Evolutionary conservation across 345 rosid species (phyloP).

Genomic region (Arabidopsis suecica): DNA sequence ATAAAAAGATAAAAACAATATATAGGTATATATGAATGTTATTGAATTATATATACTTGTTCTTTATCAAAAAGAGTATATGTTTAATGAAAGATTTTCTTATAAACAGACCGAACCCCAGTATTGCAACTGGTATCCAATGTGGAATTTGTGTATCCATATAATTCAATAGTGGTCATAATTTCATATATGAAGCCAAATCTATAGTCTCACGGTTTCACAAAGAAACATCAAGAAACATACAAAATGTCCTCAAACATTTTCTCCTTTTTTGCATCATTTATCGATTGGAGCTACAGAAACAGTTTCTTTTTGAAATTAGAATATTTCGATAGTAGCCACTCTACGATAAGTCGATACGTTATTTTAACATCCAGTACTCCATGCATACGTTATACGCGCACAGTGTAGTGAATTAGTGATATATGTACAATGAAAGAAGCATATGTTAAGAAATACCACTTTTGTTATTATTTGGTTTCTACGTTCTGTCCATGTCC

Average conservation of each 20-base stretch:
- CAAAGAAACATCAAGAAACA: slow-evolving; percentile 41
- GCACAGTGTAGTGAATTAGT: background rate
- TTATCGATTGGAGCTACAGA: slow-evolving; percentile 28
- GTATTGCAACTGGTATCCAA: slow-evolving; percentile 41
- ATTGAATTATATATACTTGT: background rate
- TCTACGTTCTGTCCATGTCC: background rate
- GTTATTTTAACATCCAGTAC: background rate
- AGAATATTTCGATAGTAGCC: slow-evolving; percentile 22
- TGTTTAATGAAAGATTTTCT: slow-evolving; percentile 16
- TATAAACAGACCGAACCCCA: slow-evolving; percentile 17
- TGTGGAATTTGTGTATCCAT: slow-evolving; percentile 38
- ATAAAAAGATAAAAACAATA: too few relatives aligned
- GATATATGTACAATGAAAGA: background rate
- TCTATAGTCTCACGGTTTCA: slow-evolving; percentile 39
- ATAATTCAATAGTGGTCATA: slow-evolving; percentile 42
- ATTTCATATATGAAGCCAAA: slow-evolving; percentile 44
- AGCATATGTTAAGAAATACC: background rate
- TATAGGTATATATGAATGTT: slow-evolving; percentile 8
- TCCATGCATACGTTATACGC: too few relatives aligned
- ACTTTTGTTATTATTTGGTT: background rate
- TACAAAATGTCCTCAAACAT: slow-evolving; percentile 35
- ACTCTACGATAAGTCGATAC: background rate
- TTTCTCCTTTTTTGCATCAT: slow-evolving; percentile 7
- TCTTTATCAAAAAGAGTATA: slow-evolving; percentile 14
- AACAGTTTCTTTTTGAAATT: slow-evolving; percentile 24